Percentiles rank a stretch among this genome's conserved stretches.
Evolutionary conservation across 345 rosid species (phyloP).

Genomic region (Combretum micranthum): DNA sequence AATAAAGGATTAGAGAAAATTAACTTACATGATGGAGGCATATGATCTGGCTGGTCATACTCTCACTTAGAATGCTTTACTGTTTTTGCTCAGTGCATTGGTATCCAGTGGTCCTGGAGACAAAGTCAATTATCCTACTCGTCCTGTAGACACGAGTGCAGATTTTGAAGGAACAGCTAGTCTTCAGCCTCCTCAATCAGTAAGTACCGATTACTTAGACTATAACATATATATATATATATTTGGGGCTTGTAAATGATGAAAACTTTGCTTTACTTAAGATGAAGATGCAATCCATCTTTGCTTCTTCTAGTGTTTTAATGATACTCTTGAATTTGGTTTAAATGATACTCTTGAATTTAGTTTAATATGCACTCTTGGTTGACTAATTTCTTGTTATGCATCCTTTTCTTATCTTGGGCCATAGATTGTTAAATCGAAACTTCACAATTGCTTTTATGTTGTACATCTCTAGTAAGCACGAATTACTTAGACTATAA

Average conservation of each 20-base stretch:
- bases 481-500: too few species aligned
- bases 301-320: too few species aligned
- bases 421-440: too few species aligned
- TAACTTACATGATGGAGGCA: neutral
- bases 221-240: conserved; percentile 35
- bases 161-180: conserved; percentile 94
- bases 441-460: too few species aligned
- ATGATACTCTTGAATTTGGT: too few species aligned
- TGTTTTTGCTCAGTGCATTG: conserved; percentile 32
- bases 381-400: too few species aligned
- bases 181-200: conserved; percentile 76
- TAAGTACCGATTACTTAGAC: neutral
- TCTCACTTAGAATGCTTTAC: neutral
- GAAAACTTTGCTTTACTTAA: too few species aligned
- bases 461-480: conserved; percentile 8
- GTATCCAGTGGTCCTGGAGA: conserved; percentile 76
- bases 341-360: neutral
- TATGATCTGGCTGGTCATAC: neutral
- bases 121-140: conserved; percentile 77
- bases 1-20: neutral
- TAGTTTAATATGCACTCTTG: too few species aligned
- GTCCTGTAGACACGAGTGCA: conserved; percentile 80
- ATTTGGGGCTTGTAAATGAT: too few species aligned
- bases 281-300: too few species aligned
- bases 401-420: too few species aligned